These are phyloP conservation scores for slime mould (Dictyostelium discoideum) DNA, from an alignment of 78 protist genomes.

Conservation along the genomic window dicty_2.7 NC_007088.5:4900501-4901000, in stretches of 20 bases:
- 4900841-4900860: neutral
- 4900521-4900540: neutral
- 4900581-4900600: constrained; percentile 62
- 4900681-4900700: neutral
- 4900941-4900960: neutral
- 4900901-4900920: neutral
- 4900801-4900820: constrained; percentile 1
- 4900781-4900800: neutral
- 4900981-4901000: constrained; percentile 1
- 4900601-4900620: constrained; percentile 37
- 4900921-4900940: neutral
- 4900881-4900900: neutral
- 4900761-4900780: neutral
- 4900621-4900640: constrained; percentile 32
- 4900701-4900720: too few species aligned
- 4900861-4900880: neutral
- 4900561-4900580: constrained; percentile 67
- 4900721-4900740: neutral
- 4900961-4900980: neutral
- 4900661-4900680: neutral
- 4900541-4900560: constrained; percentile 17
- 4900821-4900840: neutral
- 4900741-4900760: neutral
- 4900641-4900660: neutral
- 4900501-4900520: constrained; percentile 1